A percentile compares a stretch with the other conserved stretches of the same genome.
These are phyloP conservation scores for Calonectria hawksworthii DNA, from an alignment of 2,329 filamentous ascomycete species.

Conservation along the genomic window DNA sequence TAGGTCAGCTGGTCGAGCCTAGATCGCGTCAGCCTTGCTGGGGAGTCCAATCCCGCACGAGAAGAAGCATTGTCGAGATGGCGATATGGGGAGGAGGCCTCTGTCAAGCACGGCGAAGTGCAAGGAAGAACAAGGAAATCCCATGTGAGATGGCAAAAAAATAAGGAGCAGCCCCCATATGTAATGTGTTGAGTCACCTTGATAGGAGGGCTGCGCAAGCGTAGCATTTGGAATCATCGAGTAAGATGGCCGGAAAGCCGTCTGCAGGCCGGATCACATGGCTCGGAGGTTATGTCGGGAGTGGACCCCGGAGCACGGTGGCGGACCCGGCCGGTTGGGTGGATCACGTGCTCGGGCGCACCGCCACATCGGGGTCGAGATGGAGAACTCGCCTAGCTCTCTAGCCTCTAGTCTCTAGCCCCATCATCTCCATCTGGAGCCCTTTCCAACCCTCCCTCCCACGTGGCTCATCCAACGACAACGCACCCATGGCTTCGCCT, in stretches of 20 bases:
- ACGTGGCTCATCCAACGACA: slow-evolving; percentile 40
- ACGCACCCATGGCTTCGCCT: slow-evolving; percentile 27
- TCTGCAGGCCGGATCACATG: slow-evolving; percentile 42
- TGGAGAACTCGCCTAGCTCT: neutral
- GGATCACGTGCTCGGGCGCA: slow-evolving; percentile 17
- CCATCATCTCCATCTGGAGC: neutral
- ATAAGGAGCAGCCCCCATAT: neutral
- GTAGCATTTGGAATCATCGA: slow-evolving; percentile 18
- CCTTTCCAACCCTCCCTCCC: slow-evolving; percentile 28
- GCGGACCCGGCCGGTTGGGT: slow-evolving; percentile 43
- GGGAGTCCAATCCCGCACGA: slow-evolving; percentile 3
- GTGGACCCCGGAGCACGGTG: slow-evolving; percentile 37
- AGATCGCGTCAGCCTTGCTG: neutral
- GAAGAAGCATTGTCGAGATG: slow-evolving; percentile 8
- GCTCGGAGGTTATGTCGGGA: slow-evolving; percentile 38
- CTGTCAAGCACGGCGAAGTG: slow-evolving; percentile 10
- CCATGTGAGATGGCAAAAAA: neutral
- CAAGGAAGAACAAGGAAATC: neutral
- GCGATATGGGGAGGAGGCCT: slow-evolving; percentile 18
- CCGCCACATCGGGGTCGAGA: slow-evolving; percentile 33
- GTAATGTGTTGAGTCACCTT: slow-evolving; percentile 19
- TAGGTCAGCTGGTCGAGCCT: slow-evolving; percentile 6
- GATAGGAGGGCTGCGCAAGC: neutral
- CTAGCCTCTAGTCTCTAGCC: slow-evolving; percentile 6
- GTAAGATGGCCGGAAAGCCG: slow-evolving; percentile 32